A percentile compares a stretch with the other conserved stretches of the same genome.
phyloP scores from a whole-genome alignment of 192 early-diverging fungal species.

The Rhizophagus prolifer region DNA sequence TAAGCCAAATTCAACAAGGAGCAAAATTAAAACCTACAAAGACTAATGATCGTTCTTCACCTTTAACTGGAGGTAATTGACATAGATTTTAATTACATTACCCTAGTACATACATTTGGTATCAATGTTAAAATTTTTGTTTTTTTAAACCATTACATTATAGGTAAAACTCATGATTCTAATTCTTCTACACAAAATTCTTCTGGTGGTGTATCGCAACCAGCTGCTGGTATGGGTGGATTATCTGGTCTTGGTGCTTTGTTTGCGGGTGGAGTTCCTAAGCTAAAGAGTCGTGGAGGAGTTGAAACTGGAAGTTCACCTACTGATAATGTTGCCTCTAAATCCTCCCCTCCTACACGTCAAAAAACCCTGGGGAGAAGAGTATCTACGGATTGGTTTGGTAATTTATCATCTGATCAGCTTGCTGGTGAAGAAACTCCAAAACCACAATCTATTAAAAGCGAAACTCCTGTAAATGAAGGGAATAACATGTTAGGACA shows the following conservation, averaged over 20 bases:
- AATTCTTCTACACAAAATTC: slow-evolving; percentile 9
- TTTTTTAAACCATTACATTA: background rate
- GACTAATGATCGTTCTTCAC: slow-evolving; percentile 64
- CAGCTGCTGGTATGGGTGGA: background rate
- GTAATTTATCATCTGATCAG: slow-evolving; percentile 43
- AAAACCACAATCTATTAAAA: background rate
- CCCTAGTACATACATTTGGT: background rate
- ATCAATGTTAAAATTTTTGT: background rate
- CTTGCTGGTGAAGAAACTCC: slow-evolving; percentile 22
- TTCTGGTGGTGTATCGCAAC: slow-evolving; percentile 3
- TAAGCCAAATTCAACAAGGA: slow-evolving; percentile 73
- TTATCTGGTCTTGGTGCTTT: slow-evolving; percentile 53
- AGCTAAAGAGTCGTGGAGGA: slow-evolving; percentile 49
- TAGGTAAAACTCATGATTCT: slow-evolving; percentile 23
- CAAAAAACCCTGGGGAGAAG: slow-evolving; percentile 32
- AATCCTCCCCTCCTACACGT: background rate
- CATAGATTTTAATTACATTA: background rate
- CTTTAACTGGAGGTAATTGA: slow-evolving; percentile 37
- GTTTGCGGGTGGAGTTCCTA: slow-evolving; percentile 71
- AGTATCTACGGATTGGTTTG: slow-evolving; percentile 52
- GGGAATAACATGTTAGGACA: background rate
- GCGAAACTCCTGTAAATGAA: background rate
- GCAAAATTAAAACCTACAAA: slow-evolving; percentile 56
- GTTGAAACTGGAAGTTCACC: slow-evolving; percentile 23
- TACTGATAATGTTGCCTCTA: background rate